phyloP scores from a whole-genome alignment of 306 rosid genomes.

The Nissolia schottii region DNA sequence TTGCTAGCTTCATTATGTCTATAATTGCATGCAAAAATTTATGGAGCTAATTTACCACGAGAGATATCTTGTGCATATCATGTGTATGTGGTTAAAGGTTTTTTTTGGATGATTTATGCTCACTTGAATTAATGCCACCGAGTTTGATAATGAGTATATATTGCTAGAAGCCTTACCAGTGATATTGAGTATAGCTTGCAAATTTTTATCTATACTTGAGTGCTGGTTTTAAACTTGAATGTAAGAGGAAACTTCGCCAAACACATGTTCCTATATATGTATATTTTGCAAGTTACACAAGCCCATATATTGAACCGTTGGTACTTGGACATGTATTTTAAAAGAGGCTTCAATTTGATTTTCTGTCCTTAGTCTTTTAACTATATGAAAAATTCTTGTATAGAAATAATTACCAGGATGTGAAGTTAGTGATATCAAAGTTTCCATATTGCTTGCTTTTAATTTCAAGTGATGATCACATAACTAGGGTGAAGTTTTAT shows the following conservation, averaged over 20 bases:
- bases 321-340: not conserved
- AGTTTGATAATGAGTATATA: not conserved
- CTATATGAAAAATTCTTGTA: too few species aligned
- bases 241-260: not conserved
- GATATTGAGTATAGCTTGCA: not conserved
- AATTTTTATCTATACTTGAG: not conserved
- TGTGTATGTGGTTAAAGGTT: not conserved
- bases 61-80: not conserved
- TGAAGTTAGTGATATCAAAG: not conserved
- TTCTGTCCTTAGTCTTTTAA: not conserved
- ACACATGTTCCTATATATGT: not conserved
- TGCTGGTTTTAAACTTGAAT: not conserved
- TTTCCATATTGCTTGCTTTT: not conserved
- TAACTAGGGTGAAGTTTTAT: too few species aligned
- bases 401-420: too few species aligned
- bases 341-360: not conserved
- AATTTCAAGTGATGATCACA: not conserved
- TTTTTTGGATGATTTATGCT: not conserved
- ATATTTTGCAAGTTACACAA: not conserved
- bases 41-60: not conserved
- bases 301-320: not conserved
- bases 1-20: not conserved
- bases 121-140: not conserved
- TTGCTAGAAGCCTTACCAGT: not conserved
- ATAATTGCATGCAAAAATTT: not conserved